Base-by-base conservation (phyloP, 208 protist genomes). In the Trypanosoma scelopori region DNA sequence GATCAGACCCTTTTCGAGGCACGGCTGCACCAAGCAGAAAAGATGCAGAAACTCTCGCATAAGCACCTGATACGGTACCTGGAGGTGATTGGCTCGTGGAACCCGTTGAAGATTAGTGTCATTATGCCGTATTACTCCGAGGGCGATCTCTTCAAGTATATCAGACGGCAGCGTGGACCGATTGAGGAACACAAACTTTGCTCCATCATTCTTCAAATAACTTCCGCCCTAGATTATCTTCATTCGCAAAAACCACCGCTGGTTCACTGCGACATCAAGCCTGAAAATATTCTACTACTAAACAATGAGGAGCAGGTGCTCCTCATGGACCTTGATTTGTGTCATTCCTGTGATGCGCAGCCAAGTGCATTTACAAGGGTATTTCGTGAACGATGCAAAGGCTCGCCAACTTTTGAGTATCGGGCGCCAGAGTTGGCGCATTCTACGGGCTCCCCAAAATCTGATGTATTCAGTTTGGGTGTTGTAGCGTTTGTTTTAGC, bases 261-360 rank as follows among this genome's bases (percentile, higher is more conserved):
- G 20, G 80, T 90, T 55, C 92, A 97, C 47, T 74, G 84, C 15
- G 92, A 97, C 65, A 82, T 97, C 35, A 97, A 97, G 64, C 92
- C 87, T 0, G 89, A 94, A 46, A 97, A 97, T 69, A 81, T 97
- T 30, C 58, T 97, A 16, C 43, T 97, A 28, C 66, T 91, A 15
- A 87, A 84, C 61, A 76, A 92, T 37, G 76, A 86, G 62, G 83
- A 91, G 59, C 87, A 93, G 60, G 88, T 92, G 23, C 74, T 96
- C 55, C 73, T 96, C 20, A 92, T 94, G 82, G 91, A 96, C 67
- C 65, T 96, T 0, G 91, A 96, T 62, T 57, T 91, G 32, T 93
- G 89, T 67, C 50, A 75, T 46, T 66, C 79, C 7, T 87, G 74
- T 20, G 82, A 91, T 46, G 67, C 74, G 11, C 52, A 59, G 39